Conservation (phyloP, 2,329 filamentous ascomycete genomes). For the Fusarium sarcochroum region DNA sequence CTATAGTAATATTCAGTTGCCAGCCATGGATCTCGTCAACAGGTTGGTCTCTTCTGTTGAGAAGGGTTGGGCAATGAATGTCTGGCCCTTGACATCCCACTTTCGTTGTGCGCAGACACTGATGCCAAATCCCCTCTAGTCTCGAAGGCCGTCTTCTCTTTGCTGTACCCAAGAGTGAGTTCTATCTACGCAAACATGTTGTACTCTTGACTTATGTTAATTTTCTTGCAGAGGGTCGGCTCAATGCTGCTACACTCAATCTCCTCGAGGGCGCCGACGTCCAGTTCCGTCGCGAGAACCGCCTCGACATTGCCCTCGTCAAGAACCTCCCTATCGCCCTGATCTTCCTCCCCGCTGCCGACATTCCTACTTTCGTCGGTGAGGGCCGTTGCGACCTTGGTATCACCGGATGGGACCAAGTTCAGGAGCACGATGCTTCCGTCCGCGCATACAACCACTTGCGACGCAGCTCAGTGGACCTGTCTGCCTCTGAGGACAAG, state of each 20-base stretch:
- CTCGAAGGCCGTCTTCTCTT: constrained; percentile 94
- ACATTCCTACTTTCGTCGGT: constrained; percentile 97
- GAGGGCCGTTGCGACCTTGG: constrained; percentile 94
- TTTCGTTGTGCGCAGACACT: constrained; percentile 25
- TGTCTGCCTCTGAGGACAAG: constrained; percentile 54
- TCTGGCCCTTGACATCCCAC: constrained; percentile 2
- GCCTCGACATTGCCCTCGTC: constrained; percentile 96
- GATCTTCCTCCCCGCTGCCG: constrained; percentile 95
- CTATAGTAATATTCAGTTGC: constrained; percentile 10
- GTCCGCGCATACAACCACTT: constrained; percentile 65
- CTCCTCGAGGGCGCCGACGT: constrained; percentile 95
- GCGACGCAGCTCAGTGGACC: constrained; percentile 59
- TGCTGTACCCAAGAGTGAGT: constrained; percentile 97
- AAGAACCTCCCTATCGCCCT: constrained; percentile 97
- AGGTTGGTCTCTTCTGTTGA: constrained; percentile 57
- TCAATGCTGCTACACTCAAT: constrained; percentile 89
- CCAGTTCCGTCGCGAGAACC: constrained; percentile 94
- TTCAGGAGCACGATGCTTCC: constrained; percentile 86
- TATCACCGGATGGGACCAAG: constrained; percentile 94
- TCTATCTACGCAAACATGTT: neutral
- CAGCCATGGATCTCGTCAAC: constrained; percentile 67
- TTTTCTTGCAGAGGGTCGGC: constrained; percentile 80
- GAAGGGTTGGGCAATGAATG: constrained; percentile 3
- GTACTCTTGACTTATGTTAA: constrained; percentile 36
- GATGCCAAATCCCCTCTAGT: constrained; percentile 61